phyloP scores from a whole-genome alignment of 768 basidiomycete genomes.

The Krasilnikovozyma curviuscula region DNA sequence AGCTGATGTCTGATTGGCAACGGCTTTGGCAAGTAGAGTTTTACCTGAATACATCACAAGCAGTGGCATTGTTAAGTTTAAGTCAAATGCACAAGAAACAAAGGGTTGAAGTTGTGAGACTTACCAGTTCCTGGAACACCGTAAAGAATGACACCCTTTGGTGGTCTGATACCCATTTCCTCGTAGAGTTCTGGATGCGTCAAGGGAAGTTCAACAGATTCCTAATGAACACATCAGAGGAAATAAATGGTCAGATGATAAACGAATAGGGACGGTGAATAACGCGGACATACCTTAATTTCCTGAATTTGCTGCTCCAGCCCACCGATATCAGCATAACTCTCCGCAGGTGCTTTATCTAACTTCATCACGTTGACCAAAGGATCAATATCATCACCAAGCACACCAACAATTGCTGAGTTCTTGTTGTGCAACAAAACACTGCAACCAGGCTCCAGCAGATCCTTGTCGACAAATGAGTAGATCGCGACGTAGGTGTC shows the following conservation, averaged over 20 bases:
- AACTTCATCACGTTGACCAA: conserved; percentile 66
- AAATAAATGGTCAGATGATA: not conserved
- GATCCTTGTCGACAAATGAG: conserved; percentile 95
- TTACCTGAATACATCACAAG: too few relatives aligned
- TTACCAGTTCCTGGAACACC: conserved; percentile 95
- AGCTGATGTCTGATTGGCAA: conserved; percentile 93
- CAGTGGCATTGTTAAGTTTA: too few relatives aligned
- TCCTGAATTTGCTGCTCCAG: conserved; percentile 94
- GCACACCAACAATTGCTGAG: conserved; percentile 80
- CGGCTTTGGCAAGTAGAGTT: conserved; percentile 89
- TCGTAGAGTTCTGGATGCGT: conserved; percentile 97
- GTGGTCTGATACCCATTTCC: conserved; percentile 99
- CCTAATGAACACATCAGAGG: conserved; percentile 33
- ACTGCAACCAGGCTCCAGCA: conserved; percentile 86
- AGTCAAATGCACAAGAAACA: too few relatives aligned
- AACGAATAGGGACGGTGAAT: not conserved
- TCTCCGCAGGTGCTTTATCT: conserved; percentile 96
- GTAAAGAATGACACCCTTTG: conserved; percentile 96
- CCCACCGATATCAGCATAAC: conserved; percentile 95
- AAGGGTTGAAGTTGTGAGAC: too few relatives aligned
- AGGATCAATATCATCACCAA: conserved; percentile 87
- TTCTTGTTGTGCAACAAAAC: conserved; percentile 92
- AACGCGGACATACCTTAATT: conserved; percentile 51
- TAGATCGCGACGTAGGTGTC: conserved; percentile 95
- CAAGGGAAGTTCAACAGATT: conserved; percentile 91